Evolutionary conservation across 805 yeast species (phyloP), one percentile per base, ranked within the genome.

Genomic region (Kodamaea neixiangensis): DNA sequence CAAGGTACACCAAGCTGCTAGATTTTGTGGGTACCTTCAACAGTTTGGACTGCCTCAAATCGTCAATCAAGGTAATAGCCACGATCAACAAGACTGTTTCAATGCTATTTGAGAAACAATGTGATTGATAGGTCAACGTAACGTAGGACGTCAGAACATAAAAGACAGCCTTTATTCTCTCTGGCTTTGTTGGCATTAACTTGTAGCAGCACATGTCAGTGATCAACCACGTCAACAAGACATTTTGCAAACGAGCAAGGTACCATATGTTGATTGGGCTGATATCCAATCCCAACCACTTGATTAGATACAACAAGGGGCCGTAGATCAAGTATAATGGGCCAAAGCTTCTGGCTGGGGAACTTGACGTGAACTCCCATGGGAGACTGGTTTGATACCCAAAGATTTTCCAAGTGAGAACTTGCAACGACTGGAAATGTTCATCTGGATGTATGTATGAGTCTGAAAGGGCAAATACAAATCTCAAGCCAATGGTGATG

Each of bases 391-490:
- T 64, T 68, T 73, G 21, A 73, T 67, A 51, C 64, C 72, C 77
- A 64, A 83, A 73, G 20, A 79, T 57, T 60, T 66, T 64, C 59
- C 67, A 64, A 10, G 84, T 75, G 19, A 93, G 61, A 0, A 87
- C 86, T 64, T 91, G 96, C 44, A 96, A 79, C n/a, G 85, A 81
- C 65, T 96, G 99, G 65, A 89, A 89, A 65, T 92, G 97, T 70
- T 94, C 99, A 73, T 94, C 99, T 0, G 99, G 99, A 58, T 96
- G 99, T 44, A 94, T 84, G 63, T 96, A 94, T 0, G 97, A 89
- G 25, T 86, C 78, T 49, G 86, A 82, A 1, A 87, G 63, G 0
- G 87, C 83, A 42, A 89, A 71, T 20, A 79, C 69, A 18, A 86
- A 68, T 47, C 89, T 64, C 21, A 81, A 58, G 0, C 75, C 74